Evolutionary conservation across 805 yeast genomes (phyloP), one percentile per base, ranked within the genome.

Genomic region (Teunomyces tritomae): DNA sequence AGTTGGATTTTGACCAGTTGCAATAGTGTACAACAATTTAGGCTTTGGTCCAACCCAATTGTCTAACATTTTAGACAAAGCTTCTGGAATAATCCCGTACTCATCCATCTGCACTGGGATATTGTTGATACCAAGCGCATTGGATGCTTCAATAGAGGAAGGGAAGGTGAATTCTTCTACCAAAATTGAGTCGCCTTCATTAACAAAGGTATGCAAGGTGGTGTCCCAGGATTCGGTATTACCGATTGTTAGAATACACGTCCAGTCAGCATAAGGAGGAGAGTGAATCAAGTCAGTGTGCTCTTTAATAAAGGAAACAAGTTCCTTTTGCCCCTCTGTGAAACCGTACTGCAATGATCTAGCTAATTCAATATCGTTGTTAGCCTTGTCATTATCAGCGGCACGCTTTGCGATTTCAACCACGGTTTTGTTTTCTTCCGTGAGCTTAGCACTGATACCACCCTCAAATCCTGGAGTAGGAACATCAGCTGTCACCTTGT

Each of bases 1-100:
- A 14, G 97, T 91, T 54, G 99, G 99, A 78, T 92, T 92, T 74
- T 94, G 98, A 53, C 99, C 99, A 7, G 98, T 94, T 55, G 94
- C 85, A 58, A 92, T 89, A 35, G 94, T 84, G 80, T 94, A 94
- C 57, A 92, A 75, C 50, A 92, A 73, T 68, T 86, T 89, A 56
- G 98, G 98, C 68, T 83, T 83, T 49, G 80, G 79, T 47, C 72
- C 84, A 10, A 76, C 75, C 97, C 97, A 91, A 62, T 78, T 72
- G 51, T 76, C 79, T 59, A 92, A 70, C 45, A 84, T 66, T 8
- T 64, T 57, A 33, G 76, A 91, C 47, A 92, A 73, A 43, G 79
- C 78, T 50, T 80, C 85, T 10, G 96, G 96, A 45, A 84, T 67
- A 44, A 89, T 76, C 52, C 98, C 98, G 51, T 78, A 75, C 20